Base-by-base conservation (phyloP, 164 flowering plant genomes). In the Piper longum region DNA sequence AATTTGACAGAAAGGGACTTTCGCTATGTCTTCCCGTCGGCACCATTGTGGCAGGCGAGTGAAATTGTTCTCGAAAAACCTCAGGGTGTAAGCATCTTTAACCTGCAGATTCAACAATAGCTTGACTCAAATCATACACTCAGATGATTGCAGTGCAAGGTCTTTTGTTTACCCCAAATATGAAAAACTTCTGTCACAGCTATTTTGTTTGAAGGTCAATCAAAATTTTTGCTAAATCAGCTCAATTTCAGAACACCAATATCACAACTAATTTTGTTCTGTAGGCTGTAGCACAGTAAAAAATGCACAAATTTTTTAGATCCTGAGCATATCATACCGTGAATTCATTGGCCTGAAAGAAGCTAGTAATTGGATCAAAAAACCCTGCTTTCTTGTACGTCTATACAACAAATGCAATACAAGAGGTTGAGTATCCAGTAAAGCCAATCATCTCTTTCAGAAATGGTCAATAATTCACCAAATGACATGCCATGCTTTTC, bases 21-120 rank as follows among this genome's bases (percentile, higher is more conserved):
- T 76, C 63, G 82, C 85, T 54, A 71, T 60, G 61, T 87, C 99
- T 16, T 67, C 82, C 60, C 78, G 80, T 59, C 87, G 85, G 85
- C 99, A 95, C 99, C 99, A 95, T 65, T 82, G 78, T 26, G 99
- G 99, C 63, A 90, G 74, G 65, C 88, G 93, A 72, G 84, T 85
- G 54, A 81, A 68, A 62, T 95, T 71, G 43, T 76, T 77, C 69
- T 95, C 96, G n/a, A 90, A 95, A 64, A 95, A 87, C 54, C 75
- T 87, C 59, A 95, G 88, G 4, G 69, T 64, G 75, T 95, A 95
- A 11, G 96, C 96, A 74, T 95, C 99, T 76, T 88, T 95, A 65
- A 95, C 88, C 99, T 95, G 96, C 79, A 57, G 7, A 26, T 26
- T 13, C 41, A 57, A 16, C 9, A 36, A 18, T 3, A 5, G 41